A percentile compares a stretch with the other conserved stretches of the same genome.
These are phyloP conservation scores for Arthrobotrys sinensis DNA, from an alignment of 2,329 filamentous ascomycete genomes.

Conservation along the genomic window DNA sequence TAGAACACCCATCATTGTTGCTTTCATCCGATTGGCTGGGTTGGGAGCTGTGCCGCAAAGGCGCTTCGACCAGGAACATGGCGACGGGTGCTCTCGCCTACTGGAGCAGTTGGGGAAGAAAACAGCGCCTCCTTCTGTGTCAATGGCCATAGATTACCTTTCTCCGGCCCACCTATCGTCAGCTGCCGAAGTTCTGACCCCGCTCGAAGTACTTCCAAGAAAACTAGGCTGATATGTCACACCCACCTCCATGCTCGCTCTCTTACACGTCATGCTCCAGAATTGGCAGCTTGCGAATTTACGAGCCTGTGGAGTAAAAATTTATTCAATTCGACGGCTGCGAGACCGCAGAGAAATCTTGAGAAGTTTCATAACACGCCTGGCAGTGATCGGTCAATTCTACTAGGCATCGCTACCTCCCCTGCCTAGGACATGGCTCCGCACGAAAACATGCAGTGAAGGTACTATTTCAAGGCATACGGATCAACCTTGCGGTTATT, in stretches of 20 bases:
- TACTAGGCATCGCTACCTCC: background rate
- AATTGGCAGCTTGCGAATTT: background rate
- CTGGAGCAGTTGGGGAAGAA: constrained; percentile 15
- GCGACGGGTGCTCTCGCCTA: constrained; percentile 4
- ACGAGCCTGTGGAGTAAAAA: background rate
- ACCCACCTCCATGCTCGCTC: background rate
- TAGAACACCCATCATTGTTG: constrained; percentile 7
- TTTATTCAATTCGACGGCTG: background rate
- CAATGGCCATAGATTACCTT: background rate
- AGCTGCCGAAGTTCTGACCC: constrained; percentile 3
- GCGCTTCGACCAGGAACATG: constrained; percentile 32
- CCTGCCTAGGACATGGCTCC: background rate
- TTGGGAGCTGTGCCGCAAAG: constrained; percentile 35
- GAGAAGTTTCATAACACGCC: constrained; percentile 12
- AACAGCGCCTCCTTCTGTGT: constrained; percentile 24
- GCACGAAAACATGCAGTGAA: background rate
- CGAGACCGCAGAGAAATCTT: background rate
- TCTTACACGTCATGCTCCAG: constrained; percentile 17
- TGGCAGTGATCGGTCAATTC: background rate
- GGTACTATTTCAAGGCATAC: background rate
- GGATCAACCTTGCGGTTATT: constrained; percentile 15
- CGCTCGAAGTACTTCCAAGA: background rate
- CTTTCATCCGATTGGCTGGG: constrained; percentile 24
- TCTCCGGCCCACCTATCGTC: constrained; percentile 10
- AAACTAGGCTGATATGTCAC: constrained; percentile 20